Conservation (phyloP, 2,329 filamentous ascomycete species). For the Fusarium veterinarium region DNA sequence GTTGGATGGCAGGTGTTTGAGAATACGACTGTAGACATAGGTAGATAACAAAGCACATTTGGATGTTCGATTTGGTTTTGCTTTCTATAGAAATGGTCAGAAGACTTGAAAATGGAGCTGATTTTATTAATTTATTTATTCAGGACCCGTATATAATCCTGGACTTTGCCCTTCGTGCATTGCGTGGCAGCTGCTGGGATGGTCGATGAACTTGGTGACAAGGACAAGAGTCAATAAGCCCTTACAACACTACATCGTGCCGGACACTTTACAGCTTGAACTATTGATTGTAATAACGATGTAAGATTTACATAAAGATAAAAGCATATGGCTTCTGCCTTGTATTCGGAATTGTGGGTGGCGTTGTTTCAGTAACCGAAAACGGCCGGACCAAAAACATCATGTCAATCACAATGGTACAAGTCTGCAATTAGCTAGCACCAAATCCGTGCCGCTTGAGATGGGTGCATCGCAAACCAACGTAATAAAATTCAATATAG, state of each 20-base stretch:
- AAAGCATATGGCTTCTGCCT: background rate
- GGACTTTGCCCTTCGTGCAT: background rate
- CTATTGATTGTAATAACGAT: background rate
- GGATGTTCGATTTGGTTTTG: background rate
- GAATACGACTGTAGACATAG: background rate
- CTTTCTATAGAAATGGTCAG: background rate
- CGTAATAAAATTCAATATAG: too few relatives aligned
- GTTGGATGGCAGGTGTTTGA: background rate
- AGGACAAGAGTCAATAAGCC: too few relatives aligned
- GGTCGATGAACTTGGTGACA: background rate
- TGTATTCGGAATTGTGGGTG: background rate
- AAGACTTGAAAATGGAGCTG: too few relatives aligned
- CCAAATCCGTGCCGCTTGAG: background rate
- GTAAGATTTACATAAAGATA: background rate
- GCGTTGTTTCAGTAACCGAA: background rate
- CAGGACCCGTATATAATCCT: rapidly evolving
- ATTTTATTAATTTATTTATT: rapidly evolving
- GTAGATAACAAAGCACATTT: background rate
- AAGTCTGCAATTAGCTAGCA: background rate
- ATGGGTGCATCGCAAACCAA: too few relatives aligned
- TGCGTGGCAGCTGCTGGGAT: background rate
- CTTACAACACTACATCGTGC: too few relatives aligned
- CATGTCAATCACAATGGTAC: too few relatives aligned
- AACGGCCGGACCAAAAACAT: background rate
- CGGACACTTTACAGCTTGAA: too few relatives aligned